Evolutionary conservation across 1,139 yeast species (phyloP).

Genomic region (Lodderomyces orthopsilosis): DNA sequence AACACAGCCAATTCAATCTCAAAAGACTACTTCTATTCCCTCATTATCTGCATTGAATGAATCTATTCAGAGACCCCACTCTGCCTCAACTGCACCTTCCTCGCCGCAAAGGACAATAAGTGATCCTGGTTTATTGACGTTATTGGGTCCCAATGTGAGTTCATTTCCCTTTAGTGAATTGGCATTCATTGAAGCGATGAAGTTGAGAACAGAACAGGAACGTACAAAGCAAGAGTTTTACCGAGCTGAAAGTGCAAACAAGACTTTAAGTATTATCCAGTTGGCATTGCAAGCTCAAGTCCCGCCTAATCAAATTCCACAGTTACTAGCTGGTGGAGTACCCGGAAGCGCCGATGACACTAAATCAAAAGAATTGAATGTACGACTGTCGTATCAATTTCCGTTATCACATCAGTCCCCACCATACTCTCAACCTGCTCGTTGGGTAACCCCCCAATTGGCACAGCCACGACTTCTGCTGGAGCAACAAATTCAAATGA

Average conservation of each 20-base stretch:
- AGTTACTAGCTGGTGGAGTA: slow-evolving; percentile 43
- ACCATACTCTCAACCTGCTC: neutral
- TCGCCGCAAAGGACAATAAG: slow-evolving; percentile 4
- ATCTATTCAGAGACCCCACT: slow-evolving; percentile 6
- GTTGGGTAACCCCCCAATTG: neutral
- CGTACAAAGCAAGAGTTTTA: slow-evolving; percentile 79
- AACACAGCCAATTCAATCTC: neutral
- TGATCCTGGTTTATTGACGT: slow-evolving; percentile 24
- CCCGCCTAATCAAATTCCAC: slow-evolving; percentile 67
- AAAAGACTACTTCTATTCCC: slow-evolving; percentile 6
- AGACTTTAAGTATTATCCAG: slow-evolving; percentile 60
- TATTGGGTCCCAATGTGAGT: slow-evolving; percentile 53
- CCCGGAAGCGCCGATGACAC: neutral
- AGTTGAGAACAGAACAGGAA: slow-evolving; percentile 73
- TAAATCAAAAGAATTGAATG: neutral
- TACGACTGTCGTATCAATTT: neutral
- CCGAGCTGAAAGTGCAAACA: slow-evolving; percentile 59
- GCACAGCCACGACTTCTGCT: slow-evolving; percentile 6
- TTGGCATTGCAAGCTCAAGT: slow-evolving; percentile 62
- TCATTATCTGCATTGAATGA: slow-evolving; percentile 9
- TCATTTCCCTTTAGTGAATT: slow-evolving; percentile 63
- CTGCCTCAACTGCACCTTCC: slow-evolving; percentile 5
- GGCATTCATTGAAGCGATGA: slow-evolving; percentile 61
- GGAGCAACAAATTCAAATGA: slow-evolving; percentile 10
- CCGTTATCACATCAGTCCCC: neutral